phyloP scores from a whole-genome alignment of 1,284 basidiomycete species.

The Amylostereum chailletii region DNA sequence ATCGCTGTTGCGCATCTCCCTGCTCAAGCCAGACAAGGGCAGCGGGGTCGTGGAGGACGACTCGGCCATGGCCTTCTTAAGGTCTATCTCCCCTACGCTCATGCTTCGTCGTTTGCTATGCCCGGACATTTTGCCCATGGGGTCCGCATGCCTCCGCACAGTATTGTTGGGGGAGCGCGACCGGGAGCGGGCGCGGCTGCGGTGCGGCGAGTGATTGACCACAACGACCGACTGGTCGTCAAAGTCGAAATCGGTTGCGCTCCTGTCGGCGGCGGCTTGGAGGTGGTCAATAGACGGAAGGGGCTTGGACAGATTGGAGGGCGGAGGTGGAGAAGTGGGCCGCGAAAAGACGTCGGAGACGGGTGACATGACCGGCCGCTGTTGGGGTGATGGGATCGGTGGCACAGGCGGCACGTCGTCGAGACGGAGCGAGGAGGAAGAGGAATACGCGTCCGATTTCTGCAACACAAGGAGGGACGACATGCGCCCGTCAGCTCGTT shows the following conservation, averaged over 20 bases:
- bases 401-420: conserved; percentile 62
- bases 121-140: conserved; percentile 18
- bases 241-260: conserved; percentile 29
- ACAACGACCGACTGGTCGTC: conserved; percentile 50
- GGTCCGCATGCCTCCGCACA: conserved; percentile 9
- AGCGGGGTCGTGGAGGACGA: conserved; percentile 27
- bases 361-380: conserved; percentile 29
- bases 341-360: conserved; percentile 42
- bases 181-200: conserved; percentile 19
- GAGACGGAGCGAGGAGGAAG: conserved; percentile 28
- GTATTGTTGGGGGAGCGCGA: conserved; percentile 19
- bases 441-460: conserved; percentile 33
- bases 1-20: conserved; percentile 21
- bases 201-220: conserved; percentile 31
- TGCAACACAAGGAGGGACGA: conserved; percentile 15
- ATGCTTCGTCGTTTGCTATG: conserved; percentile 60
- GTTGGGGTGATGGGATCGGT: conserved; percentile 46
- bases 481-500: not conserved
- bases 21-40: conserved; percentile 21
- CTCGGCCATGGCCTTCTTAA: conserved; percentile 35
- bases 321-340: conserved; percentile 13
- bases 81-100: conserved; percentile 63
- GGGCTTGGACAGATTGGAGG: conserved; percentile 35
- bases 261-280: conserved; percentile 11
- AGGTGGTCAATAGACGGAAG: conserved; percentile 43